Base-by-base conservation (phyloP, 352 stramenopile genomes). In the Pythium insidiosum region DNA sequence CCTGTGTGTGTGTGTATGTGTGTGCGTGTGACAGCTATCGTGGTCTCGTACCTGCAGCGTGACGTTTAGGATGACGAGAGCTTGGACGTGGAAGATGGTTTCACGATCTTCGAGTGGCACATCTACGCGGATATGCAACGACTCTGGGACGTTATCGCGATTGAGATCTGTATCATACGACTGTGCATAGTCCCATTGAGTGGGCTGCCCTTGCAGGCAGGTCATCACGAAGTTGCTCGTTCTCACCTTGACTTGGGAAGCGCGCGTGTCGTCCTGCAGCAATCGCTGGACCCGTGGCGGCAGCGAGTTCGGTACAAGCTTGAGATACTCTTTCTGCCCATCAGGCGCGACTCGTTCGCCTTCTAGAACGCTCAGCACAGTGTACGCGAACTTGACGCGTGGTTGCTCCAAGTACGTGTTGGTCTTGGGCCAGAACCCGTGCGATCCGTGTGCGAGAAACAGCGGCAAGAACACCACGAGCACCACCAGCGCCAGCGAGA, bases 351-450 rank as follows among this genome's bases (percentile, higher is more conserved):
- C 26, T 22, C 38, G 52, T 24, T 65, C 40, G n/a, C 76, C 77
- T 41, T 90, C 75, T 12, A 90, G 52, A 6, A 84, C 26, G n/a
- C 45, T 58, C 13, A 93, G 23, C 28, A 86, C 57, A 31, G 87
- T 61, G 30, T 88, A 81, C 52, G 68, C 77, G 36, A 77, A 53
- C 10, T 52, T 50, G 15, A 86, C 66, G 2, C 41, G 31, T 2
- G 77, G 75, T 50, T 90, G 73, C 47, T 93, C 81, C 16, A 46
- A 43, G 38, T 88, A 89, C 12, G 60, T 70, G 41, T 63, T 74
- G 18, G 60, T 68, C 29, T 49, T 77, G 5, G 74, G 47, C 63
- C 75, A 82, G 52, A 92, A 92, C 30, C 68, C 71, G 61, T 59
- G 43, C 7, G 74, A 84, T 18, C 64, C 68, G 19, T 73, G 56